phyloP scores from a whole-genome alignment of 1,284 basidiomycete genomes.

The Puccinia polysora region DNA sequence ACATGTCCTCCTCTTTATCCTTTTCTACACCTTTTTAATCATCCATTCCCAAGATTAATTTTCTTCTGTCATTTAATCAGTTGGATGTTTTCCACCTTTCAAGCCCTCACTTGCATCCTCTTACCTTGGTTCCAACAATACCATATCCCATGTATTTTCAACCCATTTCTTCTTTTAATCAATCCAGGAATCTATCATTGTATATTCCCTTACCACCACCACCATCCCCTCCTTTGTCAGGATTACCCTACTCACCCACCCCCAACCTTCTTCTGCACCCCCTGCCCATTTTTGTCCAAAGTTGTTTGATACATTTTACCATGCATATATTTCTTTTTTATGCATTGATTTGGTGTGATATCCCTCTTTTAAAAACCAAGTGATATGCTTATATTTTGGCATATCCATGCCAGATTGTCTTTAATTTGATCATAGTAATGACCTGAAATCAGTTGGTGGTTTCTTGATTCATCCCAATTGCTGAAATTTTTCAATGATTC shows the following conservation, averaged over 20 bases:
- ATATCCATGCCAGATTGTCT: too few species aligned
- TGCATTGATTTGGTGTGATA: too few species aligned
- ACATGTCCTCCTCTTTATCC: slow-evolving; percentile 13
- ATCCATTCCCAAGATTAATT: neutral
- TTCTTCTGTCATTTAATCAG: slow-evolving; percentile 16
- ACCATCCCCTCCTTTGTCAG: neutral
- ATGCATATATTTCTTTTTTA: too few species aligned
- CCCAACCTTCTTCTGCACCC: too few species aligned
- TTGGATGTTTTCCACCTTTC: slow-evolving; percentile 9
- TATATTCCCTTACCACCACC: neutral
- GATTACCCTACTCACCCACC: neutral
- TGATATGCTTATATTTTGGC: too few species aligned
- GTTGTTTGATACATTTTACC: too few species aligned
- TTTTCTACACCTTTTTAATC: neutral
- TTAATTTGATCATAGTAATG: too few species aligned
- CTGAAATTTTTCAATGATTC: too few species aligned
- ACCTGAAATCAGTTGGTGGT: too few species aligned
- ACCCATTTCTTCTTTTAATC: neutral
- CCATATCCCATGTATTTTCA: neutral
- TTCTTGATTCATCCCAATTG: too few species aligned
- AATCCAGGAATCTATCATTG: neutral
- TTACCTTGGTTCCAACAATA: neutral
- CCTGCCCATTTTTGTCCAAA: too few species aligned
- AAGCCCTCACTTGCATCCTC: slow-evolving; percentile 7
- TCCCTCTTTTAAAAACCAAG: too few species aligned